A percentile compares a stretch with the other conserved stretches of the same genome.
phyloP scores from a whole-genome alignment of 495 filamentous ascomycete genomes.

The Astrocystis sublimbata region DNA sequence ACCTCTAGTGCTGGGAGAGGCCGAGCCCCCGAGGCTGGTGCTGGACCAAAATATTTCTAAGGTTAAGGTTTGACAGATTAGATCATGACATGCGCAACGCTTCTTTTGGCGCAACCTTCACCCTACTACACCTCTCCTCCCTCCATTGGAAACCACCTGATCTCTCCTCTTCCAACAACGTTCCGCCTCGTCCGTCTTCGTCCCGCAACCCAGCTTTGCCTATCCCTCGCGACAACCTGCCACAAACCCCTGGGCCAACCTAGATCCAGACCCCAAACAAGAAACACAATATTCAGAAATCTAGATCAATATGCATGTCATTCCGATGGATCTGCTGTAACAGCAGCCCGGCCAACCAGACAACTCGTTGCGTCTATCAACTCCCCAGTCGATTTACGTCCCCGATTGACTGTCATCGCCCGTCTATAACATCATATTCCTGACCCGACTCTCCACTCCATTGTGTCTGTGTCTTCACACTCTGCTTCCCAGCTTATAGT shows the following conservation, averaged over 20 bases:
- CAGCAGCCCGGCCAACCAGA: background rate
- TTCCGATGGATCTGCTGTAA: conserved; percentile 7
- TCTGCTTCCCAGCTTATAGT: background rate
- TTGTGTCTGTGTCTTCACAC: background rate
- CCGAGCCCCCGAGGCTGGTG: no score
- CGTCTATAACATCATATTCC: background rate
- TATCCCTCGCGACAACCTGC: no score
- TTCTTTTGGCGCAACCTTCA: no score
- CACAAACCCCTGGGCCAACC: background rate
- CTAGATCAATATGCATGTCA: conserved; percentile 8
- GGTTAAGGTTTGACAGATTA: no score
- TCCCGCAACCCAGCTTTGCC: no score
- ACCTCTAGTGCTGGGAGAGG: no score
- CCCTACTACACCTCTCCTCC: no score
- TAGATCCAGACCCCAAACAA: background rate
- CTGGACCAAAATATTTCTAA: no score
- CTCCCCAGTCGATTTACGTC: background rate
- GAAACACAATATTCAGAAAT: conserved; percentile 4
- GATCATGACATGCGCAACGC: no score
- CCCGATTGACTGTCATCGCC: background rate
- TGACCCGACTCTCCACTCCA: background rate
- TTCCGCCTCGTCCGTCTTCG: no score
- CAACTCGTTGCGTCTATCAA: background rate
- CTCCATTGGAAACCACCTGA: no score
- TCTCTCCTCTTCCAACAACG: background rate